A percentile compares a stretch with the other conserved stretches of the same genome.
phyloP scores from a whole-genome alignment of 2,329 filamentous ascomycete species.

The Hymenotorrendiella dingleyae region DNA sequence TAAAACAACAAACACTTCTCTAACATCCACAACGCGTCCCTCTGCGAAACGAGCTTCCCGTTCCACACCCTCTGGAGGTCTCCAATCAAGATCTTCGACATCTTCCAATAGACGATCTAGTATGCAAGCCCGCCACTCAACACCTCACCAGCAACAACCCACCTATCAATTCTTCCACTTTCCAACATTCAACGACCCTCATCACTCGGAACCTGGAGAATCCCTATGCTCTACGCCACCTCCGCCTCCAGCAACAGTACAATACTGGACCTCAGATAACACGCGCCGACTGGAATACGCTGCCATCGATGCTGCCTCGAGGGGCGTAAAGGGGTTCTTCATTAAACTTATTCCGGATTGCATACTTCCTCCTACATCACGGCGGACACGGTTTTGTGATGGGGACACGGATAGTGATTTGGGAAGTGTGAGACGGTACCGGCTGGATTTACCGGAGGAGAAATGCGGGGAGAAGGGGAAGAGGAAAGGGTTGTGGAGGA shows the following conservation, averaged over 20 bases:
- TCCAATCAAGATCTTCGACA: constrained; percentile 3
- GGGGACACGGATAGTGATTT: constrained; percentile 36
- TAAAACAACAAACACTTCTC: constrained; percentile 11
- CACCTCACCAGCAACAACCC: constrained; percentile 3
- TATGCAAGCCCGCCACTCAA: constrained; percentile 10
- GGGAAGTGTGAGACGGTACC: constrained; percentile 57
- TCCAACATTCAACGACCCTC: constrained; percentile 18
- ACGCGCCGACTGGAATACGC: constrained; percentile 60
- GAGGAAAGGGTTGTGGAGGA: neutral
- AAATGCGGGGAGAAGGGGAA: neutral
- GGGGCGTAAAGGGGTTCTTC: constrained; percentile 55
- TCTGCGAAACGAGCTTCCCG: constrained; percentile 17
- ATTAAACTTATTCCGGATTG: constrained; percentile 56
- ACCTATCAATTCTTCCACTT: constrained; percentile 29
- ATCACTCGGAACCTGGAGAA: constrained; percentile 1
- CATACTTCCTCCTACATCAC: constrained; percentile 45
- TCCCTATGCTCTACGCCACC: constrained; percentile 39
- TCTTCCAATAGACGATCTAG: constrained; percentile 6
- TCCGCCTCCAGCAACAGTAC: constrained; percentile 51
- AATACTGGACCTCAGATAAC: constrained; percentile 62
- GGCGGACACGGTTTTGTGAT: constrained; percentile 52
- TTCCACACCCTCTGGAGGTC: constrained; percentile 10
- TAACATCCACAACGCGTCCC: constrained; percentile 15
- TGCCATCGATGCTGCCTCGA: constrained; percentile 57
- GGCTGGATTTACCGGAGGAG: constrained; percentile 48